Evolutionary conservation across 257 asterid species (phyloP).

Genomic region (Mentha longifolia): DNA sequence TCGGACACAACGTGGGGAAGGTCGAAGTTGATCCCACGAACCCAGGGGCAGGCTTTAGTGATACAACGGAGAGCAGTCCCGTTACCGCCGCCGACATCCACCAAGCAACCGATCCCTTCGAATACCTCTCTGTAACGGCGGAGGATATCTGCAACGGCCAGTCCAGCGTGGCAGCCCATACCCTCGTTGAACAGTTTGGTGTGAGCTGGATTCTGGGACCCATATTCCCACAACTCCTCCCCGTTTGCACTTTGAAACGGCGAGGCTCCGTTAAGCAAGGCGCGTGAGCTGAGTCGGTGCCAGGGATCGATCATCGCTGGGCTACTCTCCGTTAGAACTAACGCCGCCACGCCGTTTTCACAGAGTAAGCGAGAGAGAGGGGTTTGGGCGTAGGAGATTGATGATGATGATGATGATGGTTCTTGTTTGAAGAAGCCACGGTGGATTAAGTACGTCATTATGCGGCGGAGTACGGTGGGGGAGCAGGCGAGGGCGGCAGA

Average conservation of each 20-base stretch:
- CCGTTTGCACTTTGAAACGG: constrained; percentile 55
- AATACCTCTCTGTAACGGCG: constrained; percentile 40
- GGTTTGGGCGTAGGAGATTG: constrained; percentile 48
- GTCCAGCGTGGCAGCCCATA: constrained; percentile 57
- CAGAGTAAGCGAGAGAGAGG: constrained; percentile 56
- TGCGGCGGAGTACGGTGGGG: constrained; percentile 51
- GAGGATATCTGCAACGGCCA: constrained; percentile 37
- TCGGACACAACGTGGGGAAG: no score
- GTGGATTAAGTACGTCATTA: constrained; percentile 65
- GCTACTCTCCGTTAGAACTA: constrained; percentile 52
- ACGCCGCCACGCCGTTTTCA: constrained; percentile 43
- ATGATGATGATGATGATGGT: neutral
- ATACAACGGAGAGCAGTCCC: constrained; percentile 54
- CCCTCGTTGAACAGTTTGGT: constrained; percentile 62
- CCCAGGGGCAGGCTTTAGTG: constrained; percentile 54
- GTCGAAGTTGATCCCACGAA: constrained; percentile 58
- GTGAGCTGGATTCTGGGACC: constrained; percentile 33
- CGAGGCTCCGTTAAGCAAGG: neutral
- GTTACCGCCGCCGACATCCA: constrained; percentile 85
- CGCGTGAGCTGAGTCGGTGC: constrained; percentile 48
- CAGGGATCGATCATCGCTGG: constrained; percentile 65
- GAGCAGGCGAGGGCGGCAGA: constrained; percentile 62
- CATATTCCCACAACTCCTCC: constrained; percentile 48
- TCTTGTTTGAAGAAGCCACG: constrained; percentile 47
- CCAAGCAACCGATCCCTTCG: constrained; percentile 47